Conservation (phyloP, 345 rosid species). For the Eucalyptus globulus region DNA sequence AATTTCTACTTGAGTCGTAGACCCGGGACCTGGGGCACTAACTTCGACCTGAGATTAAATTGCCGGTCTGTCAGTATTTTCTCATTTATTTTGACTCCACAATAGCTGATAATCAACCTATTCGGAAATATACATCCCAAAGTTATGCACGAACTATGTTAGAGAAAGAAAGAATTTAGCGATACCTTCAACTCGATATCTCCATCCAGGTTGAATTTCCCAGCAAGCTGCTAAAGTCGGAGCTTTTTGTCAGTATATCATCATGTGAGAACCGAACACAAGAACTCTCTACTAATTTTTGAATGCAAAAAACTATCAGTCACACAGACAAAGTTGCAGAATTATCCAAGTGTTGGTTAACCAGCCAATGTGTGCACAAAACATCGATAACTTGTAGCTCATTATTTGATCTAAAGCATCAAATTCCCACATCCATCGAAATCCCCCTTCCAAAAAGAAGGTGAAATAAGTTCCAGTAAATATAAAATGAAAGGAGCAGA, state of each 20-base stretch:
- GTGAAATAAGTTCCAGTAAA: background rate
- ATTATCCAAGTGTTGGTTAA: background rate
- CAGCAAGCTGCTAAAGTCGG: slow-evolving; percentile 35
- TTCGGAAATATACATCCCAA: background rate
- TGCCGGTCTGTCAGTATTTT: background rate
- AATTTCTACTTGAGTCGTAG: slow-evolving; percentile 35
- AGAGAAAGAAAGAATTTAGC: background rate
- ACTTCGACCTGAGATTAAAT: slow-evolving; percentile 42
- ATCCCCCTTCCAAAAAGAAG: background rate
- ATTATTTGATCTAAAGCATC: background rate
- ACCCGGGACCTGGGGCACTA: slow-evolving; percentile 24
- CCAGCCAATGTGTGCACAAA: background rate
- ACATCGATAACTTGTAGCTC: background rate
- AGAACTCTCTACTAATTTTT: background rate
- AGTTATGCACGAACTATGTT: background rate
- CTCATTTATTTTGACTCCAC: background rate
- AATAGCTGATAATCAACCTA: background rate
- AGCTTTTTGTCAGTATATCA: background rate
- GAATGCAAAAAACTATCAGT: background rate
- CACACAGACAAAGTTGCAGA: background rate
- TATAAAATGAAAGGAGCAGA: background rate
- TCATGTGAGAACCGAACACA: background rate
- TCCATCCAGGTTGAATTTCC: slow-evolving; percentile 73
- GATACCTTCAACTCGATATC: slow-evolving; percentile 74
- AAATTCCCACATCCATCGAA: background rate